Base-by-base conservation (phyloP, 768 basidiomycete species). In the Kwoniella shandongensis region DNA sequence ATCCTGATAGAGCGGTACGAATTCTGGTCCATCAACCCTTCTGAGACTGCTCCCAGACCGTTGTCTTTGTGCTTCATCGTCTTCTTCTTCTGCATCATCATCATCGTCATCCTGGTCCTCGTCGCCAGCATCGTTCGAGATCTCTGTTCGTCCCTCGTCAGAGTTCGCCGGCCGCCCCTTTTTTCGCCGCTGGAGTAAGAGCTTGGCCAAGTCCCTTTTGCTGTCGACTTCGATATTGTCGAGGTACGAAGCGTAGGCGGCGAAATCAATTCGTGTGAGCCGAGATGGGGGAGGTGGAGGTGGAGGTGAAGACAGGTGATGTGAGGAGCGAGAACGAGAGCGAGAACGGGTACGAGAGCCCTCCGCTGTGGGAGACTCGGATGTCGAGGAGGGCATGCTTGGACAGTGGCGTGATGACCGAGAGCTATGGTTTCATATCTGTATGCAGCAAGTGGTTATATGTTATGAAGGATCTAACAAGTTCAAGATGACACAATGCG, bases 1-100 rank as follows among this genome's bases (percentile, higher is more conserved):
- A 46, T 54, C 42, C 27, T 54, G 53, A 30, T 54, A 54, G 26
- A 30, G 15, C 30, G 53, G 53, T 38, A 44, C 44, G 32, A 54
- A 54, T 10, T 17, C 13, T 2, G 53, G 53, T 26, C 53, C 53
- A 29, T 54, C 53, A 17, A 54, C 44, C n/a, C 53, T 25, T 26
- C 53, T 41, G 2, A 13, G 15, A n/a, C 29, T 29, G 18, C 29
- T 44, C 2, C 32, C n/a, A 22, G 18, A 12, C 10, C 35, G 7
- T 22, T 4, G 20, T 15, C n/a, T 15, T 30, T 40, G 1, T 23
- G 26, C 20, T 20, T 56, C 38, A 23, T 13, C 36, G 22, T 36
- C 51, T 11, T 15, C n/a, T 13, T 44, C 51, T 22, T 1, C 22
- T 11, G 38, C 50, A 38, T 23, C 12, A 32, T 48, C 27, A 23